Evolutionary conservation across 495 filamentous ascomycete species (phyloP).

Genomic region (Lineolata rhizophorae): DNA sequence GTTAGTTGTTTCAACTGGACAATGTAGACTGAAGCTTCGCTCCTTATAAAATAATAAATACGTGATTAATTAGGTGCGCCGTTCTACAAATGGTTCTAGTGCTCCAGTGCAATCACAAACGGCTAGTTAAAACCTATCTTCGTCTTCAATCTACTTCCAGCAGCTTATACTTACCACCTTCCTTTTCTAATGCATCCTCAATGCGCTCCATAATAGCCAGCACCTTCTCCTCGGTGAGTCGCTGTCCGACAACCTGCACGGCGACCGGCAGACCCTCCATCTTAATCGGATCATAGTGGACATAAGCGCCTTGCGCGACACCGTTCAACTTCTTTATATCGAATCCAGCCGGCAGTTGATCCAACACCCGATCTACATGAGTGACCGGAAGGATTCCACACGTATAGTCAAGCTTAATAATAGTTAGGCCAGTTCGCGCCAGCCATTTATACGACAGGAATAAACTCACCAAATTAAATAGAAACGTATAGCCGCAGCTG

Average conservation of each 20-base stretch:
- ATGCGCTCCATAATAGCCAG: slow-evolving; percentile 62
- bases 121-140: too few species aligned
- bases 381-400: slow-evolving; percentile 72
- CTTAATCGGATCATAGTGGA: slow-evolving; percentile 56
- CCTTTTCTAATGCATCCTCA: slow-evolving; percentile 46
- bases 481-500: slow-evolving; percentile 84
- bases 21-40: too few species aligned
- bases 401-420: slow-evolving; percentile 53
- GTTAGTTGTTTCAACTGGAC: too few species aligned
- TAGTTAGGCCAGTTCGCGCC: background rate
- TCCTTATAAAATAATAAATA: too few species aligned
- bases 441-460: too few species aligned
- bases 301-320: slow-evolving; percentile 66
- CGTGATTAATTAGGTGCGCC: too few species aligned
- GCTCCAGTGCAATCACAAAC: too few species aligned
- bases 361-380: slow-evolving; percentile 48
- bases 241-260: slow-evolving; percentile 65
- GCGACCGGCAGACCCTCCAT: slow-evolving; percentile 82
- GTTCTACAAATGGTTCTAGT: too few species aligned
- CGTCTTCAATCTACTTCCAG: slow-evolving; percentile 36
- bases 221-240: slow-evolving; percentile 85
- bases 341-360: slow-evolving; percentile 38
- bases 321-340: slow-evolving; percentile 44
- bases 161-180: slow-evolving; percentile 37
- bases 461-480: slow-evolving; percentile 59